A percentile compares a stretch with the other conserved stretches of the same genome.
Conservation (phyloP, 768 basidiomycete species). For the Paxillus ammoniavirescens region DNA sequence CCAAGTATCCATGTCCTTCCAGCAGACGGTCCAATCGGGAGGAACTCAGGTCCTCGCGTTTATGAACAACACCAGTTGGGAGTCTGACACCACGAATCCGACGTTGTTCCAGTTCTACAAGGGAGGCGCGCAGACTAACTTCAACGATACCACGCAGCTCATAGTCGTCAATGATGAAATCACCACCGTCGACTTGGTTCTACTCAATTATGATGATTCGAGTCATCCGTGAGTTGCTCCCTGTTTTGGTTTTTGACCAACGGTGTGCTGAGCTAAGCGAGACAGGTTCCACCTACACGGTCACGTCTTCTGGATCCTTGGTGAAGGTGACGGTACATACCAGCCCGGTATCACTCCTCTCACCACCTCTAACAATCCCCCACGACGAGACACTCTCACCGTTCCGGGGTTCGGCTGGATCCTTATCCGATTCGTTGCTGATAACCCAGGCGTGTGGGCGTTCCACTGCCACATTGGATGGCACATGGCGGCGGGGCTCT, state of each 20-base stretch:
- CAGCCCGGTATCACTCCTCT: conserved; percentile 25
- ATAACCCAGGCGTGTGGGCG: conserved; percentile 46
- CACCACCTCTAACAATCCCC: conserved; percentile 35
- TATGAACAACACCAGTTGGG: conserved; percentile 29
- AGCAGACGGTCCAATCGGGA: conserved; percentile 24
- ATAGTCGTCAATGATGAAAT: conserved; percentile 26
- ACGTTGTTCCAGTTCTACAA: conserved; percentile 28
- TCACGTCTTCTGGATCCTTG: conserved; percentile 36
- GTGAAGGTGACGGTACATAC: conserved; percentile 35
- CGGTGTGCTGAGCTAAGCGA: background rate
- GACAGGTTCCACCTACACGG: conserved; percentile 39
- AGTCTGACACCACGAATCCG: conserved; percentile 22
- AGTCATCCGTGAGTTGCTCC: conserved; percentile 28
- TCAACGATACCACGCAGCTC: conserved; percentile 22
- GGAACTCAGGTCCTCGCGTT: conserved; percentile 25
- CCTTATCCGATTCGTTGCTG: conserved; percentile 39
- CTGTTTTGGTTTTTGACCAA: background rate
- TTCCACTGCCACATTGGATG: conserved; percentile 44
- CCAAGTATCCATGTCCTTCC: conserved; percentile 21
- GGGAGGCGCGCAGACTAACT: conserved; percentile 23
- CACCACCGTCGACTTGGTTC: conserved; percentile 23
- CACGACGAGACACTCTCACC: conserved; percentile 41
- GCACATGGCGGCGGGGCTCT: conserved; percentile 40
- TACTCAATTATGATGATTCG: conserved; percentile 26
- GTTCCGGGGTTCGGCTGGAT: conserved; percentile 39